Conservation (phyloP, 2,329 filamentous ascomycete genomes). For the Colletotrichum trifolii region DNA sequence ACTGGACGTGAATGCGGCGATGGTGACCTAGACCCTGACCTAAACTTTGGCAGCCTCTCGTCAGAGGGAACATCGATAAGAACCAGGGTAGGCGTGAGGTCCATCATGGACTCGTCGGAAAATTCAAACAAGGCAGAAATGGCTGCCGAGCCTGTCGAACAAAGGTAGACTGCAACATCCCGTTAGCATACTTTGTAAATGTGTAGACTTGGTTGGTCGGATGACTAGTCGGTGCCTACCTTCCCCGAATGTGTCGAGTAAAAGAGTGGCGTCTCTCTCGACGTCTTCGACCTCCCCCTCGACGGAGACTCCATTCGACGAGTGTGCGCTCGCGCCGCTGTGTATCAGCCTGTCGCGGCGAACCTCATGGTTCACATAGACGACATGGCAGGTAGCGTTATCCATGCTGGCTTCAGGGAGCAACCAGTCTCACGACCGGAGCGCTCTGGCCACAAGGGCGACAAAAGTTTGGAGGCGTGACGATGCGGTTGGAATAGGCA, state of each 20-base stretch:
- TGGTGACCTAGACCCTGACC: conserved; percentile 51
- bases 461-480: conserved; percentile 24
- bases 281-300: conserved; percentile 54
- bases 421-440: conserved; percentile 72
- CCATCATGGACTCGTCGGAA: conserved; percentile 62
- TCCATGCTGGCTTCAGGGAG: conserved; percentile 68
- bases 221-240: conserved; percentile 52
- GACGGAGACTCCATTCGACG: conserved; percentile 38
- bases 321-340: conserved; percentile 40
- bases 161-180: conserved; percentile 60
- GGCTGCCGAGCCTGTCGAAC: conserved; percentile 63
- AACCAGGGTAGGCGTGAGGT: conserved; percentile 67
- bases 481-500: conserved; percentile 10
- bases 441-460: conserved; percentile 61
- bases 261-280: conserved; percentile 58
- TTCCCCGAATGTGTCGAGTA: conserved; percentile 66
- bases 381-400: conserved; percentile 66
- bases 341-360: conserved; percentile 57
- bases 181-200: neutral
- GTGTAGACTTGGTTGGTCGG: neutral
- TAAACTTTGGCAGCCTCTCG: conserved; percentile 54
- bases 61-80: conserved; percentile 67
- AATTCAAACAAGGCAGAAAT: conserved; percentile 64
- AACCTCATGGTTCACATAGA: conserved; percentile 69
- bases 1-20: conserved; percentile 56